phyloP scores from a whole-genome alignment of 1,284 basidiomycete genomes.

The Porphyrellus sp. region DNA sequence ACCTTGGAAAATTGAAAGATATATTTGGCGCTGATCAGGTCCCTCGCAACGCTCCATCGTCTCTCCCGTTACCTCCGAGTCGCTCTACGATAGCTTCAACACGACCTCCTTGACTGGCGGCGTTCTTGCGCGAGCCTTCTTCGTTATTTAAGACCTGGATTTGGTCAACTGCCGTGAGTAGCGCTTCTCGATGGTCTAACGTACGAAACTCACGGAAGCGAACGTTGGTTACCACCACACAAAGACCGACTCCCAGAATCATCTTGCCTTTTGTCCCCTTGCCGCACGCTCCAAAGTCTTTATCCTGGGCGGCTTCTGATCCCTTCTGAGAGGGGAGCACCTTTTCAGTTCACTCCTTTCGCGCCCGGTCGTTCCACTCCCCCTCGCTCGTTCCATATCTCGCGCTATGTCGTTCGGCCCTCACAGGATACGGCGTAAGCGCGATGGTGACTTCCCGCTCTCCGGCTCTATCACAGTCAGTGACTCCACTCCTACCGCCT shows the following conservation, averaged over 20 bases:
- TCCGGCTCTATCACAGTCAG: slow-evolving; percentile 29
- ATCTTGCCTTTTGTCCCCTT: slow-evolving; percentile 1
- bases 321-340: slow-evolving; percentile 27
- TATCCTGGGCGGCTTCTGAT: slow-evolving; percentile 10
- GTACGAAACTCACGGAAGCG: slow-evolving; percentile 20
- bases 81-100: background rate
- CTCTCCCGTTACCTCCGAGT: background rate
- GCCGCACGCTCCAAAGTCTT: background rate
- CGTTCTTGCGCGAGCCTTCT: slow-evolving; percentile 2
- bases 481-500: slow-evolving; percentile 26
- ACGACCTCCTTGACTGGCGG: slow-evolving; percentile 4
- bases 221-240: slow-evolving; percentile 1
- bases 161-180: slow-evolving; percentile 9
- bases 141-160: background rate
- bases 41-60: slow-evolving; percentile 17
- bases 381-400: background rate
- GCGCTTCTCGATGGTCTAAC: background rate
- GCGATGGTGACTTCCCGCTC: slow-evolving; percentile 11
- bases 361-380: slow-evolving; percentile 1
- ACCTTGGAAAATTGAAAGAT: background rate
- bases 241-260: slow-evolving; percentile 11
- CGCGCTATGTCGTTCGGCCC: slow-evolving; percentile 16
- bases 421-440: slow-evolving; percentile 13
- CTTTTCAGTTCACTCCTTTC: slow-evolving; percentile 15
- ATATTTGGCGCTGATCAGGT: background rate